These are phyloP conservation scores for Aspergillus nidulans DNA, from an alignment of 495 filamentous ascomycete genomes.

Conservation along the genomic window DNA sequence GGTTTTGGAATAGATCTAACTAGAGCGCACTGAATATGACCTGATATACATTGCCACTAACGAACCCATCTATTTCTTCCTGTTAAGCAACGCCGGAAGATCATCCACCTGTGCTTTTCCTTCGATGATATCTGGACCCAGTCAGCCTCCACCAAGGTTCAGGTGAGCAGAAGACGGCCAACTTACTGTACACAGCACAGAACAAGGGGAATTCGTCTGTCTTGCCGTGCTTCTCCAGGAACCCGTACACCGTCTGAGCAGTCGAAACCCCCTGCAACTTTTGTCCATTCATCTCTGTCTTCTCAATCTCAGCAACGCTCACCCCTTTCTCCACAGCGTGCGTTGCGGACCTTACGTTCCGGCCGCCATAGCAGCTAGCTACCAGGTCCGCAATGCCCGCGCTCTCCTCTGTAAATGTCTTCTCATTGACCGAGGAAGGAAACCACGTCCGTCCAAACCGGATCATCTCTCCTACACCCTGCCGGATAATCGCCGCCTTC, in stretches of 20 bases:
- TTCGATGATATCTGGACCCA: background rate
- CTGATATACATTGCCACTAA: background rate
- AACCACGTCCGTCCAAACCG: slow-evolving; percentile 85
- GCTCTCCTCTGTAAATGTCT: slow-evolving; percentile 84
- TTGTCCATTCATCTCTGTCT: slow-evolving; percentile 82
- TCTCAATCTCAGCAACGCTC: slow-evolving; percentile 71
- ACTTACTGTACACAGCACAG: slow-evolving; percentile 58
- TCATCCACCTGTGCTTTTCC: background rate
- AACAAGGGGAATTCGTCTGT: slow-evolving; percentile 79
- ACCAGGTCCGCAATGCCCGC: slow-evolving; percentile 87
- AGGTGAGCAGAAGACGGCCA: background rate
- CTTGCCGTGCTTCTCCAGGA: slow-evolving; percentile 61
- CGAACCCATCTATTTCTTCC: background rate
- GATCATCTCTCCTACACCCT: slow-evolving; percentile 81
- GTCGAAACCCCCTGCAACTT: slow-evolving; percentile 86
- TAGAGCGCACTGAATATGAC: background rate
- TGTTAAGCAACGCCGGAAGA: background rate
- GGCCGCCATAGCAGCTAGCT: slow-evolving; percentile 74
- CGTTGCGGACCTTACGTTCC: slow-evolving; percentile 74
- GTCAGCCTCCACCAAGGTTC: background rate
- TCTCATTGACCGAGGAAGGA: slow-evolving; percentile 60
- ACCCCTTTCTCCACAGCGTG: slow-evolving; percentile 70
- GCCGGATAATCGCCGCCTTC: slow-evolving; percentile 87
- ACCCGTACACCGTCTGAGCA: slow-evolving; percentile 72
- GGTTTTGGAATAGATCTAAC: background rate